Base-by-base conservation (phyloP, 208 protist genomes). In the Trypanosoma grayi region DNA sequence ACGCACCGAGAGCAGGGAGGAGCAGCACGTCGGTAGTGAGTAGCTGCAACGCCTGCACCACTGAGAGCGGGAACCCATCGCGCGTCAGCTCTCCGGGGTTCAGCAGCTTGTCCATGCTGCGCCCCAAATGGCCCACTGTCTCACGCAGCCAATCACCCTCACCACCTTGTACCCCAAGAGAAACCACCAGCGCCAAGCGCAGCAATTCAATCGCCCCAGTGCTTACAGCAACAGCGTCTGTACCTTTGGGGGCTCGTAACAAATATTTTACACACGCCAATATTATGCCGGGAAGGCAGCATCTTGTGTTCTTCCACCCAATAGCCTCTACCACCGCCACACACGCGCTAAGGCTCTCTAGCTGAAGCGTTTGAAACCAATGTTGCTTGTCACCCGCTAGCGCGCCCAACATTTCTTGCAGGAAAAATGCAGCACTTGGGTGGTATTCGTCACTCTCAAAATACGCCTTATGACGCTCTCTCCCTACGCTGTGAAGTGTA, bases 291-390 rank as follows among this genome's bases (percentile, higher is more conserved):
- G 89, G 89, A 55, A 93, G 54, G 66, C 81, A 93, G 27, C 70
- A 48, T 18, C 86, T 82, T 24, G 80, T 67, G 40, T 82, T 92
- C 18, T 46, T 57, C 18, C 46, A 63, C 4, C 86, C 83, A 40
- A 90, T 79, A 41, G 70, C 68, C 44, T 70, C 51, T 24, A 92
- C 40, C 24, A 95, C 73, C 1, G 83, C 40, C 24, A 72, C 14
- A 60, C 86, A 95, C 8, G 84, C 77, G 47, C 64, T 43, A 14
- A 93, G 66, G 30, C 73, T 76, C 39, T 77, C 74, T 4, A 92
- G 25, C 62, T 93, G 89, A 46, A 93, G 78, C 51, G 72, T 52
- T 9, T 81, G 79, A 73, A 88, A 95, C 86, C 86, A 93, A 56
- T 75, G 20, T 59, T 81, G 58, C 22, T 84, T 90, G 62, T 92